Percentiles rank a stretch among this genome's conserved stretches.
Evolutionary conservation across 495 filamentous ascomycete genomes (phyloP).

Genomic region (Penicillium pancosmium): DNA sequence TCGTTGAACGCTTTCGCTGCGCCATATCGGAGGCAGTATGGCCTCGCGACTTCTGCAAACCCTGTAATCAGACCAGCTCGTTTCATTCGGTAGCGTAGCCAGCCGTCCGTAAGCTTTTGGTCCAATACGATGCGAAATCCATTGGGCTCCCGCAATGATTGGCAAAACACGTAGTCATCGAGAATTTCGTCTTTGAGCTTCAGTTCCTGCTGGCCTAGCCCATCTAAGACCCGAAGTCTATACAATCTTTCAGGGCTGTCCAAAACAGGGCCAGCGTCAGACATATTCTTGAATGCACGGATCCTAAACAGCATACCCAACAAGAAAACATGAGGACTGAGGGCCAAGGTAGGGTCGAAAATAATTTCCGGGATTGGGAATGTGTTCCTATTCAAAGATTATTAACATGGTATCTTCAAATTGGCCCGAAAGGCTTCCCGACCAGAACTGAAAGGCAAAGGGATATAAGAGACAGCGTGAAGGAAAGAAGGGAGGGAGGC

Average conservation of each 20-base stretch:
- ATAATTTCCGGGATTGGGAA: no score
- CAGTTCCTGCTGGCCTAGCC: slow-evolving; percentile 33
- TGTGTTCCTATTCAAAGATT: no score
- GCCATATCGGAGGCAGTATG: slow-evolving; percentile 38
- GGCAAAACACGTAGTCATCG: slow-evolving; percentile 25
- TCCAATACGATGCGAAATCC: slow-evolving; percentile 34
- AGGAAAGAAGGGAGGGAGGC: no score
- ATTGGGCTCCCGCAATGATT: slow-evolving; percentile 14
- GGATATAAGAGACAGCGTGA: no score
- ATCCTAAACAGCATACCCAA: no score
- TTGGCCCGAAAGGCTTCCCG: no score
- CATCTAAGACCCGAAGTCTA: slow-evolving; percentile 29
- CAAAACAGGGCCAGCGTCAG: slow-evolving; percentile 13
- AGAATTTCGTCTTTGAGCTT: slow-evolving; percentile 33
- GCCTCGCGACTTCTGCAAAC: slow-evolving; percentile 31
- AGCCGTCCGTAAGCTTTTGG: slow-evolving; percentile 26
- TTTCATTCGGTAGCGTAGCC: slow-evolving; percentile 33
- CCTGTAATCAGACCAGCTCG: slow-evolving; percentile 30
- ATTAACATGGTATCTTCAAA: no score
- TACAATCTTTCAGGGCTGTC: slow-evolving; percentile 32
- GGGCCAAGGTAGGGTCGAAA: no score
- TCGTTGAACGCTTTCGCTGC: slow-evolving; percentile 40
- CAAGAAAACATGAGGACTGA: no score
- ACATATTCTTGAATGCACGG: no score
- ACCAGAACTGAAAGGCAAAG: no score